These are phyloP conservation scores for Canna indica DNA, from an alignment of 176 grass and related monocot species.

Conservation along the genomic window DNA sequence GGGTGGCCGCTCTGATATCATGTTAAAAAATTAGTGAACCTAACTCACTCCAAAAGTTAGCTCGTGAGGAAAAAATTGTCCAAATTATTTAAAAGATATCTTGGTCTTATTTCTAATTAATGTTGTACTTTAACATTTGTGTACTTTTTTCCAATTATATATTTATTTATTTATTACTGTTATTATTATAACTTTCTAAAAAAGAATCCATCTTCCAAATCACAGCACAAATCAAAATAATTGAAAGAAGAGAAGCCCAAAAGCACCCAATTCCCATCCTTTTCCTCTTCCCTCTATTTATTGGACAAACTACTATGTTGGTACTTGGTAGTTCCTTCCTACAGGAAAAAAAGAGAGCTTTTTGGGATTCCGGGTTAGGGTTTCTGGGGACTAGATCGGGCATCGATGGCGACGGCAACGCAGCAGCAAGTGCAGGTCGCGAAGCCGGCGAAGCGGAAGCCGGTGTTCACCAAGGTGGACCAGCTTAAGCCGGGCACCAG, in stretches of 20 bases:
- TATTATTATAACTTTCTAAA: not conserved
- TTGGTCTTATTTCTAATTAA: too few species aligned
- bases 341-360: not conserved
- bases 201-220: not conserved
- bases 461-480: slow-evolving; percentile 80
- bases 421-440: not conserved
- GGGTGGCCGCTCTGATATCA: too few species aligned
- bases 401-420: slow-evolving; percentile 39
- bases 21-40: too few species aligned
- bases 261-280: not conserved
- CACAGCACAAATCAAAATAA: too few species aligned
- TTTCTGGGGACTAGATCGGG: not conserved
- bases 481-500: slow-evolving; percentile 67
- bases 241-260: too few species aligned
- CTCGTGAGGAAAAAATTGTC: too few species aligned
- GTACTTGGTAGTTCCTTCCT: not conserved
- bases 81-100: too few species aligned
- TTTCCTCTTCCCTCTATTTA: not conserved
- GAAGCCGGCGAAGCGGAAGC: slow-evolving; percentile 65
- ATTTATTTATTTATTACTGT: too few species aligned
- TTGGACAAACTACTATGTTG: not conserved
- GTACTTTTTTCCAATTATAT: too few species aligned
- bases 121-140: too few species aligned
- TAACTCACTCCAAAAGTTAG: too few species aligned
- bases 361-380: not conserved